Base-by-base conservation (phyloP, 2,329 filamentous ascomycete species). In the Epichloe amarillans region DNA sequence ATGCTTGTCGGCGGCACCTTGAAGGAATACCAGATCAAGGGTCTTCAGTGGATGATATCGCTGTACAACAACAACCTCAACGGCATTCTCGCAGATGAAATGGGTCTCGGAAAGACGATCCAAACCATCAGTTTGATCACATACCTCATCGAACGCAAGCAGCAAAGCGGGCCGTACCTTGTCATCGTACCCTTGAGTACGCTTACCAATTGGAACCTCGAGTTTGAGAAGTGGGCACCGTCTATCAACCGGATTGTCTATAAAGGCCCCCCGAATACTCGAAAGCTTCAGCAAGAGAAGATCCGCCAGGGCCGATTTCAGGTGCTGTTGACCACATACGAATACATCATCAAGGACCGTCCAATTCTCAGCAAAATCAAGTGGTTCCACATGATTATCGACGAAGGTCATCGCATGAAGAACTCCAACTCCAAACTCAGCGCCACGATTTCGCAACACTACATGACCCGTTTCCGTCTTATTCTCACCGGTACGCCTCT, bases 21-120 rank as follows among this genome's bases (percentile, higher is more conserved):
- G 58, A 98, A 98, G 69, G 93, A 98, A 66, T 98, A 98, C 69
- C 93, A 98, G 71, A 59, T 98, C 69, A 97, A 96, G 81, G 93
- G 93, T 77, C 73, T 98, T 46, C 91, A 98, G 68, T 98, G 93
- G 93, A 98, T 98, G 93, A 84, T 98, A 54, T 98, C 93, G 14
- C 77, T 98, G 14, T 98, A 97, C 79, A 98, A 98, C 82, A 98
- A 98, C 75, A 98, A 96, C 69, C 80, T 98, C 57, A 98, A 98
- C 67, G 93, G 93, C 78, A 97, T 98, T 58, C 75, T 98, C 61
- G 93, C 93, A 53, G 93, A 98, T 62, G 93, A 98, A 71, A 98
- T 98, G 93, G 93, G 93, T 83, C 87, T 98, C 57, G 93, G 93
- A 68, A 98, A 98, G 73, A 98, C 93, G 0, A 98, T 98, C 60